Evolutionary conservation across 805 yeast genomes (phyloP), one percentile per base, ranked within the genome.

Genomic region (Ogataea degrootiae): DNA sequence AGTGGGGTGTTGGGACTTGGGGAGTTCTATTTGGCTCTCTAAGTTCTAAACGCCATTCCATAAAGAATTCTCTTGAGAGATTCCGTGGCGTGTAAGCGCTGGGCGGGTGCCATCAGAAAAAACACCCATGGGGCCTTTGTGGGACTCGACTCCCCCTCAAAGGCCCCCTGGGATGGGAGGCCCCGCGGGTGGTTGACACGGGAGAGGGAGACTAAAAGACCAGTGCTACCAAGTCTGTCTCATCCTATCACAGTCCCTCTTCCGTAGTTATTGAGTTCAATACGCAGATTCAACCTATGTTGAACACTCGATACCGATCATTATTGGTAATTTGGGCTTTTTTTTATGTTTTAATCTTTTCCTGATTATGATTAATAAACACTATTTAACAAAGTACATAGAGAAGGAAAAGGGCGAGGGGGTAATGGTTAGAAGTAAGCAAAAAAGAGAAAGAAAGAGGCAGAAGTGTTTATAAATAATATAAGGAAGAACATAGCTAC

Each of bases 241-340:
- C n/a, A 19, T 19, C 21, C 29, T 26, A 3, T 9, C 4, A 6
- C 11, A 26, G 29, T 26, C 31, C 31, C 31, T 26, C 31, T 26
- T 26, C 11, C 31, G 31, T 26, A 26, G 31, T 63, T 67, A 68
- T 63, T 67, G 66, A 67, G 71, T 67, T 56, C 71, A 67, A 67
- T 67, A 61, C 68, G 66, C 58, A 66, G 69, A 67, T 61, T 58
- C 57, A 55, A 51, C 58, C 23, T n/a, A 14, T 39, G 38, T 56
- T 50, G 61, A 55, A 65, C 56, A 67, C 71, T 61, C 71, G 70
- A 67, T 67, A 67, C 71, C 71, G 71, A 67, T 67, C 69, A 67
- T 60, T 57, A 60, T 26, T 46, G 46, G 53, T 52, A 48, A 57
- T 59, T 59, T 49, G 58, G 54, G 46, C 45, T 44, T 42, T 41